Percentiles rank a stretch among this genome's conserved stretches.
Conservation (phyloP, 805 yeast genomes). For the Pichia insulana region DNA sequence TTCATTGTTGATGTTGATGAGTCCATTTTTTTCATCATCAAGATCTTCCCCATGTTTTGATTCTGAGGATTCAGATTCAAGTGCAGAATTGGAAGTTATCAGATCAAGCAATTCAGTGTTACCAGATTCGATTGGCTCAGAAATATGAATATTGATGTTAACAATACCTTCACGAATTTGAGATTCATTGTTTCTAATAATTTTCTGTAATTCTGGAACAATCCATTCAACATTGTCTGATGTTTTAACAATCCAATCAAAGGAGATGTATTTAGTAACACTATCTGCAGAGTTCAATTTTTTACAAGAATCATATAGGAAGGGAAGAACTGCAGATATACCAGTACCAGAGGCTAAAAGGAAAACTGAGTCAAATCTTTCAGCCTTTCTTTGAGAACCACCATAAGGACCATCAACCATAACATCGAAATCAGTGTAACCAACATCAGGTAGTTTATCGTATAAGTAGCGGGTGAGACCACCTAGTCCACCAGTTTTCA, state of each 20-base stretch:
- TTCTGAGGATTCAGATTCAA: background rate
- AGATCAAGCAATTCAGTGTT: background rate
- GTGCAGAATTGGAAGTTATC: background rate
- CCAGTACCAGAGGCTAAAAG: conserved; percentile 45
- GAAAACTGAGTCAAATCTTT: conserved; percentile 36
- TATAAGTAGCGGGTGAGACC: conserved; percentile 38
- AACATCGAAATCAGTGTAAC: conserved; percentile 24
- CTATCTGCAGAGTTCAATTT: conserved; percentile 15
- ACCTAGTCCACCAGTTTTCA: conserved; percentile 30
- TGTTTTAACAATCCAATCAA: conserved; percentile 38
- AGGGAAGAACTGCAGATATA: conserved; percentile 41
- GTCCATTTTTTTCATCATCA: background rate
- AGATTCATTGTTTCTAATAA: conserved; percentile 23
- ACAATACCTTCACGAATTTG: conserved; percentile 13
- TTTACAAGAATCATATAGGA: conserved; percentile 21
- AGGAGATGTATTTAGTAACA: conserved; percentile 25
- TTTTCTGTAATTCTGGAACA: conserved; percentile 28
- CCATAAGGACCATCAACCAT: conserved; percentile 54
- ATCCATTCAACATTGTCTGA: conserved; percentile 33
- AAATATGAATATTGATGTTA: conserved; percentile 14
- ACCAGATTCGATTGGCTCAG: conserved; percentile 1
- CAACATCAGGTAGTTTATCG: conserved; percentile 22
- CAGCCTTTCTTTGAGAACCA: conserved; percentile 37
- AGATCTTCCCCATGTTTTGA: background rate
- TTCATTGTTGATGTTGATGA: conserved; percentile 5